phyloP scores from a whole-genome alignment of 495 filamentous ascomycete genomes.

The Entonaema liquescens region DNA sequence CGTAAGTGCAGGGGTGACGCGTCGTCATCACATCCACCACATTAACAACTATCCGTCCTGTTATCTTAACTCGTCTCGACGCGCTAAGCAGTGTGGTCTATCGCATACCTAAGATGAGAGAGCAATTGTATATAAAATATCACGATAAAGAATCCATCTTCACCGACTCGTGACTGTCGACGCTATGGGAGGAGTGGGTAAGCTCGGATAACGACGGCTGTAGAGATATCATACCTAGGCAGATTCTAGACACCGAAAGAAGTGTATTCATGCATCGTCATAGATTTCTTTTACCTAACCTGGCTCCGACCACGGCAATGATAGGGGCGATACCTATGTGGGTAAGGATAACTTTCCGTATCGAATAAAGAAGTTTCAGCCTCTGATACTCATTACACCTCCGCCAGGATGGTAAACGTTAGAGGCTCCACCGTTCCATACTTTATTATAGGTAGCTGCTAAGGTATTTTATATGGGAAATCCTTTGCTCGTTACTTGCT shows the following conservation, averaged over 20 bases:
- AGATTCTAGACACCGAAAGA: conserved; percentile 27
- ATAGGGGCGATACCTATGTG: not conserved
- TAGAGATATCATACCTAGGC: conserved; percentile 22
- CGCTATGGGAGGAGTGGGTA: not conserved
- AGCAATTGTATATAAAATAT: conserved; percentile 8
- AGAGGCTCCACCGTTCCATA: too few species aligned
- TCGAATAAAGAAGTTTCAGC: not conserved
- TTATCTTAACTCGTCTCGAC: conserved; percentile 13
- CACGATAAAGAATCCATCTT: not conserved
- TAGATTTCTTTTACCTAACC: conserved; percentile 3
- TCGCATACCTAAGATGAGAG: not conserved
- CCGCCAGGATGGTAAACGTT: too few species aligned
- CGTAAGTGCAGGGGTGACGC: conserved; percentile 34
- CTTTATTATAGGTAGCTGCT: too few species aligned
- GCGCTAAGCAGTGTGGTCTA: not conserved
- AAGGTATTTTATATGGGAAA: too few species aligned
- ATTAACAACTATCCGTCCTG: not conserved
- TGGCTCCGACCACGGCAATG: not conserved
- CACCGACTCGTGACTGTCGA: not conserved
- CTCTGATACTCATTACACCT: not conserved
- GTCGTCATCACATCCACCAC: conserved; percentile 37
- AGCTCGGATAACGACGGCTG: conserved; percentile 26
- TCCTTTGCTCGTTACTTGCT: too few species aligned
- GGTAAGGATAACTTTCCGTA: not conserved
- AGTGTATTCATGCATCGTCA: not conserved